Conservation (phyloP, 140 eudicot genomes). For the Flaveria floridana region DNA sequence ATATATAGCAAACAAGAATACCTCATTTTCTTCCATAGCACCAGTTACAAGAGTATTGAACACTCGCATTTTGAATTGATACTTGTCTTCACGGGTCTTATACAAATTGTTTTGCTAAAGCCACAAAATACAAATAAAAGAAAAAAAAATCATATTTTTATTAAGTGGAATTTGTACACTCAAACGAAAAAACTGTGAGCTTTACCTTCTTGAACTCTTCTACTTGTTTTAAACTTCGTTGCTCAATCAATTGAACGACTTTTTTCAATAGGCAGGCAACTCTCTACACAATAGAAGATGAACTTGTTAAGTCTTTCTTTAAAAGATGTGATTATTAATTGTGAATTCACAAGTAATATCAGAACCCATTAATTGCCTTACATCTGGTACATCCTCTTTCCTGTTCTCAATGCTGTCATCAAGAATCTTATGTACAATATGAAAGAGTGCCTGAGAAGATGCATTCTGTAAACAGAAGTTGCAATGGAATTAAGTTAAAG, state of each 20-base stretch:
- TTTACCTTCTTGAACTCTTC: conserved; percentile 64
- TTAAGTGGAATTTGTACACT: background rate
- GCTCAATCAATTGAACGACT: conserved; percentile 76
- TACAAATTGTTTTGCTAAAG: conserved; percentile 68
- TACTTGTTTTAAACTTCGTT: conserved; percentile 56
- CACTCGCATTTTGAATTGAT: conserved; percentile 50
- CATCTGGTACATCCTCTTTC: conserved; percentile 76
- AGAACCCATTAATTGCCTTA: conserved; percentile 32
- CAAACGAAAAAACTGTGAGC: background rate
- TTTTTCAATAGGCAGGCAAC: conserved; percentile 65
- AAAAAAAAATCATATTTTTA: background rate
- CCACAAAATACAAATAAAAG: background rate
- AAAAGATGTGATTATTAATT: background rate
- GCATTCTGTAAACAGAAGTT: conserved; percentile 57
- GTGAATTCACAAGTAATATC: conserved; percentile 7
- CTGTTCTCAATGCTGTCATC: conserved; percentile 75
- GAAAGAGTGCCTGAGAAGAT: conserved; percentile 62
- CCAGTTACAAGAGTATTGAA: conserved; percentile 76
- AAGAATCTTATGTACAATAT: conserved; percentile 60
- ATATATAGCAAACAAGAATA: conserved; percentile 22
- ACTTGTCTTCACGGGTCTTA: conserved; percentile 79
- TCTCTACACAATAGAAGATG: conserved; percentile 43
- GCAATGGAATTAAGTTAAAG: conserved; percentile 23
- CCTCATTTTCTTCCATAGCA: conserved; percentile 82
- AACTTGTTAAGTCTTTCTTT: background rate